phyloP scores from a whole-genome alignment of 768 basidiomycete genomes.

The Panus rudis region DNA sequence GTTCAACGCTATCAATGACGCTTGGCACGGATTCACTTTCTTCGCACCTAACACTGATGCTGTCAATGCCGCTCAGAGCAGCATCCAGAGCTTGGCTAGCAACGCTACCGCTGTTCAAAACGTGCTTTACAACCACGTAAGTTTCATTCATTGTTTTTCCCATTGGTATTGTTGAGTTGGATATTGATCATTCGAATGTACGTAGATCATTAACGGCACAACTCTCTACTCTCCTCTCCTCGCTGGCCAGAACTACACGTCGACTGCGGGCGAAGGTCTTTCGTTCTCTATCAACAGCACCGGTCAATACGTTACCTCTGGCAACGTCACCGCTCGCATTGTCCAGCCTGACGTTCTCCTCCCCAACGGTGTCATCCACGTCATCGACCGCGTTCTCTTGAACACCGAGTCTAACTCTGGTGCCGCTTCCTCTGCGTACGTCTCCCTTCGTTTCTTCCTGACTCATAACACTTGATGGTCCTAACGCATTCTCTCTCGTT shows the following conservation, averaged over 20 bases:
- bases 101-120: slow-evolving; percentile 41
- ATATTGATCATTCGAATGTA: background rate
- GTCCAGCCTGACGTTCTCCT: slow-evolving; percentile 52
- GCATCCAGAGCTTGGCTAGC: slow-evolving; percentile 25
- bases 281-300: slow-evolving; percentile 46
- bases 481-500: background rate
- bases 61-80: slow-evolving; percentile 30
- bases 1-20: slow-evolving; percentile 26
- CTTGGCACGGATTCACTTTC: slow-evolving; percentile 50
- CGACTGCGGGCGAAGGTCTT: slow-evolving; percentile 51
- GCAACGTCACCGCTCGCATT: slow-evolving; percentile 43
- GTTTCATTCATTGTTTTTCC: slow-evolving; percentile 14
- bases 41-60: slow-evolving; percentile 59
- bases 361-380: slow-evolving; percentile 64
- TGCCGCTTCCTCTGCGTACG: slow-evolving; percentile 51
- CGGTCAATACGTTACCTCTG: slow-evolving; percentile 49
- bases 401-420: slow-evolving; percentile 34
- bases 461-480: background rate
- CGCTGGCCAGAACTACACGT: slow-evolving; percentile 33
- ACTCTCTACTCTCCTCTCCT: slow-evolving; percentile 55
- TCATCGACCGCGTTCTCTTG: slow-evolving; percentile 48
- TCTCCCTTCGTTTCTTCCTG: slow-evolving; percentile 4
- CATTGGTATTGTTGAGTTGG: background rate
- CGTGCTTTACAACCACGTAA: slow-evolving; percentile 55
- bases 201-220: slow-evolving; percentile 60